Evolutionary conservation across 129 eudicot genomes (phyloP).

Genomic region (Lonicera japonica): DNA sequence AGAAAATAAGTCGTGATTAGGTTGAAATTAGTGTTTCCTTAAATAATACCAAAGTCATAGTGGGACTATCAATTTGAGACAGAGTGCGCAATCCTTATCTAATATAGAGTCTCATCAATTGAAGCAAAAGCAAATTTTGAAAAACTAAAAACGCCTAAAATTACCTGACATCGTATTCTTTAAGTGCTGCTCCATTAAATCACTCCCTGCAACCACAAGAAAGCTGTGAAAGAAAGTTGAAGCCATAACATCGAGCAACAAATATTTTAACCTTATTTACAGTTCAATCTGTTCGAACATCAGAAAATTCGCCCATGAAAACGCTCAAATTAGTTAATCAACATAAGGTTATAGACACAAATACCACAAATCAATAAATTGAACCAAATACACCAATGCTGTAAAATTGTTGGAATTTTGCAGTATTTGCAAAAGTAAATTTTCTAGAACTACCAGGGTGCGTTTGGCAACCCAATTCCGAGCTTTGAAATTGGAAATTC

Average conservation of each 20-base stretch:
- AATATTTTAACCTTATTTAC: too few species aligned
- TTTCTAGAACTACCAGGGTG: too few species aligned
- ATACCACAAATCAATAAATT: not conserved
- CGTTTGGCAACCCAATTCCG: too few species aligned
- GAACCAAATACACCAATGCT: not conserved
- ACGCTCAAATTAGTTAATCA: too few species aligned
- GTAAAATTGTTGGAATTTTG: too few species aligned
- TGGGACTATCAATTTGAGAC: too few species aligned
- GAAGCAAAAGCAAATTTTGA: not conserved
- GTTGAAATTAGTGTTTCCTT: too few species aligned
- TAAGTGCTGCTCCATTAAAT: conserved; percentile 33
- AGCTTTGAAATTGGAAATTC: too few species aligned
- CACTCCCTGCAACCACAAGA: conserved; percentile 20
- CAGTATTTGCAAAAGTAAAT: too few species aligned
- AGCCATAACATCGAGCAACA: not conserved
- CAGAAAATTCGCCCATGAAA: not conserved
- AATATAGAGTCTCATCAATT: not conserved
- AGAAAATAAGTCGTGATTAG: too few species aligned
- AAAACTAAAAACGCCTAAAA: not conserved
- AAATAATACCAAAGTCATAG: too few species aligned
- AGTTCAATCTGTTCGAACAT: not conserved
- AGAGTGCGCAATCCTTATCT: not conserved
- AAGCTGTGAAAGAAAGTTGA: not conserved
- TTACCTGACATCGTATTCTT: conserved; percentile 24
- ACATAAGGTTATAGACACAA: not conserved